Conservation (phyloP, 2,329 filamentous ascomycete genomes). For the Teratosphaeria nubilosa region DNA sequence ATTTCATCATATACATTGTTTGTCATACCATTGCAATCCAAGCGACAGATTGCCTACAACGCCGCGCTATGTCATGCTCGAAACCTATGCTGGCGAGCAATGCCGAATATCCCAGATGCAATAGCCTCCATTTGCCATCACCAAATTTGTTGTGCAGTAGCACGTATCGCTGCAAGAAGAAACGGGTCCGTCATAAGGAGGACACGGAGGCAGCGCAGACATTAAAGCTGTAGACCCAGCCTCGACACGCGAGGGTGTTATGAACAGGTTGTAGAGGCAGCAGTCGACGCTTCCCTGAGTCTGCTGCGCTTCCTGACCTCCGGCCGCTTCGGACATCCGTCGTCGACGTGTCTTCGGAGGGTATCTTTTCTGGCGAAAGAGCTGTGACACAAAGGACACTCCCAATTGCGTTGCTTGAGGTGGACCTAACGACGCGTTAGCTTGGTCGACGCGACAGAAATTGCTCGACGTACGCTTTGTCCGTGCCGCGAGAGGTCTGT, state of each 20-base stretch:
- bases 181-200: background rate
- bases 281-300: background rate
- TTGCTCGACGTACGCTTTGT: constrained; percentile 38
- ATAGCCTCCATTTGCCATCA: background rate
- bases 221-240: background rate
- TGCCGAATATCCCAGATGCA: background rate
- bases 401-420: constrained; percentile 58
- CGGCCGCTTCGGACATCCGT: constrained; percentile 59
- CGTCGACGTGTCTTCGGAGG: constrained; percentile 70
- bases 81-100: background rate
- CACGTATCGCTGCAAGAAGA: background rate
- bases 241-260: background rate
- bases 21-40: background rate
- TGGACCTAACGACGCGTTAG: constrained; percentile 46
- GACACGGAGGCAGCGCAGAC: background rate
- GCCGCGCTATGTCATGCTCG: background rate
- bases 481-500: constrained; percentile 59
- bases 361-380: constrained; percentile 75
- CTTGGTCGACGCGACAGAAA: constrained; percentile 29
- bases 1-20: background rate
- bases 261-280: background rate
- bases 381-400: constrained; percentile 60
- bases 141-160: background rate
- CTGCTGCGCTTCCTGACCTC: constrained; percentile 15
- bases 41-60: background rate